Evolutionary conservation across 2,329 filamentous ascomycete species (phyloP), one percentile per base, ranked within the genome.

Genomic region (Sordariomycetes sp.): DNA sequence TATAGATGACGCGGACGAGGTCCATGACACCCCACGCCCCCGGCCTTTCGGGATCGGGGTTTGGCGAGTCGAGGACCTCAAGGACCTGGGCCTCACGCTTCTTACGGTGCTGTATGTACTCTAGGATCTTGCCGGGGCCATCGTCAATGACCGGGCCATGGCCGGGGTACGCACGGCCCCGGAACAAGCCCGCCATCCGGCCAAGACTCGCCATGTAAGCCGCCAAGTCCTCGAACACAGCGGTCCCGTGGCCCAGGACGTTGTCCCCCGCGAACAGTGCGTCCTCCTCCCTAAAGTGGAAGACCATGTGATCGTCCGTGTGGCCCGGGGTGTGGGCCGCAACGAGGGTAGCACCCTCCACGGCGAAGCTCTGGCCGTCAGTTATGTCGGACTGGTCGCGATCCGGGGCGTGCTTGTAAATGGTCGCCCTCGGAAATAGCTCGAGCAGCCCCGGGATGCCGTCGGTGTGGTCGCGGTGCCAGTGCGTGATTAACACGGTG

Each of bases 251-350:
- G 1, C 90, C 90, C 1, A 96, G 77, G 1, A 96, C 86, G 66
- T 92, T 95, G 69, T 96, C 90, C 7, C 86, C 90, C 0, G 90
- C 95, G 68, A 96, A 94, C 73, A 96, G 83, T 48, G 88, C 85
- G 63, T 89, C 79, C 65, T 95, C 77, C 78, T 95, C 88, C 52
- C 85, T 79, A 4, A 95, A 70, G 5, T 90, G 68, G 62, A 96
- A 85, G 20, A 79, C 82, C 77, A 91, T 86, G 68, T 96, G 92
- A 65, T 96, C 91, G 2, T 74, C 74, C 0, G 91, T 87, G 67
- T 96, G 91, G 0, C 92, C 79, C 2, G 77, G 79, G 5, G 74
- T 76, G 62, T 78, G 70, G 24, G 84, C 74, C 0, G 89, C 87
- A 25, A 75, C 79, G 55, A 95, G 67, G 0, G 84, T 90, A 1